Base-by-base conservation (phyloP, 495 filamentous ascomycete species). In the Usnea hakonensis region DNA sequence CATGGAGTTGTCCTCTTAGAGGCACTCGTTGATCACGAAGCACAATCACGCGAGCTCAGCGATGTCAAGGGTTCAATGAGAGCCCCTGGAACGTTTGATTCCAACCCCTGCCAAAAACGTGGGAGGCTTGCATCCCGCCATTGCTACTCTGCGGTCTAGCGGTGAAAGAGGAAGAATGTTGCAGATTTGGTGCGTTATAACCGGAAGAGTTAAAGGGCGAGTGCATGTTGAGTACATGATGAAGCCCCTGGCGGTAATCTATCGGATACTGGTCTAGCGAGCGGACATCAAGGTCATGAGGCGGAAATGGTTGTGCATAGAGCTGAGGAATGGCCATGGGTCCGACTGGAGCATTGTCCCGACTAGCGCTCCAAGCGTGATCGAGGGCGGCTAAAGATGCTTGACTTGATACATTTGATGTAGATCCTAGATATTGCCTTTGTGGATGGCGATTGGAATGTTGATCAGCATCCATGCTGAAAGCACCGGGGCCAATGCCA, bases 401-500 rank as follows among this genome's bases (percentile, higher is more conserved):
- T 26, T 61, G 63, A 17, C 54, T 44, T 36, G 65, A 37, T 26
- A 41, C 58, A 33, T 50, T 41, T 23, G 58, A 54, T 41, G 56
- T 35, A 35, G 58, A 40, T 7, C 23, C 54, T 50, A 56, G 35
- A 59, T 50, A 57, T 38, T 74, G 67, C 53, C 70, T 69, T 32
- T 78, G 77, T 58, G 77, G 75, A 36, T 80, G 78, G 54, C 82
- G 77, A 33, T 80, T 80, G 54, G 67, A 57, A 60, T 76, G 71
- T 16, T 77, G 62, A 36, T 72, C 71, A 35, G 74, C 69, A 36
- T 67, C 74, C 13, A 79, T 73, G 26, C 76, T 76, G 33, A 86
- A 82, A 55, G 83, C 82, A 35, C 83, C 84, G 21, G 84, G 81
- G 9, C 83, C 85, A 66, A 86, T 78, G 32, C 82, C 82, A 64